These are phyloP conservation scores for Chlamydomonas schloesseri DNA, from an alignment of 139 green algal species.

Conservation along the genomic window DNA sequence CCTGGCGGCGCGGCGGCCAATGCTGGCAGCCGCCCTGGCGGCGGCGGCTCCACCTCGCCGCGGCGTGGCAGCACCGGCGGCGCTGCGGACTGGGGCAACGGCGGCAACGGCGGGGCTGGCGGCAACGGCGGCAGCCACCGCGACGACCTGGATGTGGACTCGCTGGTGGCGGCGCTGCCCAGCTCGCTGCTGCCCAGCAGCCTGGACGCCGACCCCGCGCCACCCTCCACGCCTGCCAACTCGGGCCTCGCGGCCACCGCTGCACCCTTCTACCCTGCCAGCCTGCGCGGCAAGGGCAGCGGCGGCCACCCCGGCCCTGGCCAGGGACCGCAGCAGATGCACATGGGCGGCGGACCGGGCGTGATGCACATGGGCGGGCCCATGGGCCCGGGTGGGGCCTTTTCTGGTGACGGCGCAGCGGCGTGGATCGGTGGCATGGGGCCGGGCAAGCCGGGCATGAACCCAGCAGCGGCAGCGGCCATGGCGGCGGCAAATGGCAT, in stretches of 20 bases:
- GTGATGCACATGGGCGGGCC: background rate
- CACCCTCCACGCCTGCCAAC: background rate
- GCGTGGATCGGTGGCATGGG: slow-evolving; percentile 26
- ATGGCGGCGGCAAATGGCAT: slow-evolving; percentile 7
- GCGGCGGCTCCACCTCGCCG: background rate
- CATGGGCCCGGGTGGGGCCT: background rate
- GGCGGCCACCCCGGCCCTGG: background rate
- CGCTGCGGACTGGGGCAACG: background rate
- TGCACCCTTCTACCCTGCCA: slow-evolving; percentile 33
- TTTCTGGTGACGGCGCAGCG: background rate
- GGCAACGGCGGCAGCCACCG: background rate
- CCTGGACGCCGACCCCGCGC: slow-evolving; percentile 19
- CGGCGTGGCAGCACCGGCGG: background rate
- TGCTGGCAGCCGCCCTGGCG: background rate
- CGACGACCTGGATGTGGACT: slow-evolving; percentile 2
- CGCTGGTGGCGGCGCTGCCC: slow-evolving; percentile 26
- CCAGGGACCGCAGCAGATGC: background rate
- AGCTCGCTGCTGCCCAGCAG: slow-evolving; percentile 20
- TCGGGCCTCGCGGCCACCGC: slow-evolving; percentile 32
- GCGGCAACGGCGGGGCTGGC: background rate
- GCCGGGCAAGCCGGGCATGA: background rate
- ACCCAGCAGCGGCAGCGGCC: background rate
- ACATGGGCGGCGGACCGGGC: background rate
- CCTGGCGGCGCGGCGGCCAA: background rate
- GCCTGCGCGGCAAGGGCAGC: slow-evolving; percentile 7